A percentile compares a stretch with the other conserved stretches of the same genome.
phyloP scores from a whole-genome alignment of 1,284 basidiomycete species.

The Puccinia novopanici region DNA sequence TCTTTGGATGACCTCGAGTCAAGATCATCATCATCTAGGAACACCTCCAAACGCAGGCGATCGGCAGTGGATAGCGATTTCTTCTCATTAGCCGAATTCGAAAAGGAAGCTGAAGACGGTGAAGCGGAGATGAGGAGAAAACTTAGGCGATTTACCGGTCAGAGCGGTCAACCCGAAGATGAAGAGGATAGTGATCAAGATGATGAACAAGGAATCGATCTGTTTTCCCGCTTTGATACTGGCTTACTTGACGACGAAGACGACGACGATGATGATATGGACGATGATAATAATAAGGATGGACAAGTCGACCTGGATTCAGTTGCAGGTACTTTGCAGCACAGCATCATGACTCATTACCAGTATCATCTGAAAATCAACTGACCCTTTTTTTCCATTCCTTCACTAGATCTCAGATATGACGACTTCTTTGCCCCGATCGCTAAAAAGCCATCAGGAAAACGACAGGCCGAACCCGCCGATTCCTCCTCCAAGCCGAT shows the following conservation, averaged over 20 bases:
- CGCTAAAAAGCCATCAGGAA: slow-evolving; percentile 3
- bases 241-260: slow-evolving; percentile 50
- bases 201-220: slow-evolving; percentile 46
- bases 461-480: not conserved
- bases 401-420: slow-evolving; percentile 54
- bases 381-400: not conserved
- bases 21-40: slow-evolving; percentile 16
- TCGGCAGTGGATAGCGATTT: slow-evolving; percentile 37
- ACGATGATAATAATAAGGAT: slow-evolving; percentile 54
- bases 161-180: slow-evolving; percentile 55
- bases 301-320: slow-evolving; percentile 43
- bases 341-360: not conserved
- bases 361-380: not conserved
- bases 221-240: slow-evolving; percentile 36
- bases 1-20: not conserved
- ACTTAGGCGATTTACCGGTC: not conserved
- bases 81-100: slow-evolving; percentile 40
- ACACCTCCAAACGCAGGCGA: slow-evolving; percentile 14
- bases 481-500: not conserved
- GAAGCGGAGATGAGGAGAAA: slow-evolving; percentile 39
- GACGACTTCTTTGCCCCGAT: slow-evolving; percentile 56
- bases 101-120: slow-evolving; percentile 36
- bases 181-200: slow-evolving; percentile 60
- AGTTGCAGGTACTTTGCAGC: slow-evolving; percentile 1
- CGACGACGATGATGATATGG: slow-evolving; percentile 51